Evolutionary conservation across 2,329 filamentous ascomycete species (phyloP).

Genomic region (Aspergillus ibericus): DNA sequence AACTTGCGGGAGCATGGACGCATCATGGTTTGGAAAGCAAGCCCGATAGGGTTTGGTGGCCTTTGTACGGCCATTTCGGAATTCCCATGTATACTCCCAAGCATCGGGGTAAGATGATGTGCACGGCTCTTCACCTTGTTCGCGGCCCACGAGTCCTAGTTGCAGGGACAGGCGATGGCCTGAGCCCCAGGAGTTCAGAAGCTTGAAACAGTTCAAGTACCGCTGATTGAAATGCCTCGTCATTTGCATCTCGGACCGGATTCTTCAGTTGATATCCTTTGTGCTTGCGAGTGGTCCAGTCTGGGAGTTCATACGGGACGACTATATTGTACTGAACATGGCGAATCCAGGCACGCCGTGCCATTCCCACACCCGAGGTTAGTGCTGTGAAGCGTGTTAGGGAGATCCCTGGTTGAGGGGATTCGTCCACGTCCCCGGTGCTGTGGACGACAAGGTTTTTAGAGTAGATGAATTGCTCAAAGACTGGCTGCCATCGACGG

Average conservation of each 20-base stretch:
- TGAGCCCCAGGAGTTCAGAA: constrained; percentile 9
- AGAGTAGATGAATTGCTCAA: neutral
- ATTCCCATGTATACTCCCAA: neutral
- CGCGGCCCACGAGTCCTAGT: constrained; percentile 4
- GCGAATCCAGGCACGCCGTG: constrained; percentile 7
- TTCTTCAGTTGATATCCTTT: constrained; percentile 11
- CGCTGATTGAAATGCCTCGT: constrained; percentile 9
- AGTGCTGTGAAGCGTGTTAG: neutral
- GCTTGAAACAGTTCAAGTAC: constrained; percentile 7
- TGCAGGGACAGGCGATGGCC: constrained; percentile 5
- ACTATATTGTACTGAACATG: constrained; percentile 11
- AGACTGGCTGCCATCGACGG: neutral
- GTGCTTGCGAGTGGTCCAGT: constrained; percentile 8
- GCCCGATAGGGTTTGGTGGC: constrained; percentile 15
- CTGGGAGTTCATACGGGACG: constrained; percentile 9
- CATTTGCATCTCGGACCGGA: constrained; percentile 11
- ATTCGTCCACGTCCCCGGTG: neutral
- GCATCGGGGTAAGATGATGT: neutral
- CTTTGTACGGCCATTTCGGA: neutral
- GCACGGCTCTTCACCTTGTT: constrained; percentile 8
- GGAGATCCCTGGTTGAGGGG: neutral
- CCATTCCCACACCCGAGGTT: constrained; percentile 2
- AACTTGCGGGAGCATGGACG: neutral
- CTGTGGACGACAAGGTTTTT: neutral
- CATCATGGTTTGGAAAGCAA: constrained; percentile 8